Evolutionary conservation across 495 filamentous ascomycete species (phyloP).

Genomic region (Evernia prunastri): DNA sequence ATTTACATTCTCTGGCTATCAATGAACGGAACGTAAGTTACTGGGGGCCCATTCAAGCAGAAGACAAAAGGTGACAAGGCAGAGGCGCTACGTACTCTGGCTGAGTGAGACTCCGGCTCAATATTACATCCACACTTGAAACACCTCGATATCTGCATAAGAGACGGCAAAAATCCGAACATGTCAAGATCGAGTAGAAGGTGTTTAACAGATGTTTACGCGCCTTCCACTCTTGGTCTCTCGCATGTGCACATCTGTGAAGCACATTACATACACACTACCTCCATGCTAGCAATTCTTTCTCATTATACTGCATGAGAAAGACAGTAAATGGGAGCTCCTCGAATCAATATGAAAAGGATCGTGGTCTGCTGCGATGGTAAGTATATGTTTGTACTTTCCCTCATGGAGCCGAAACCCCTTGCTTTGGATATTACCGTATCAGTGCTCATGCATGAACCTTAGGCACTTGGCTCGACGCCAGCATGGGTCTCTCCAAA

Average conservation of each 20-base stretch:
- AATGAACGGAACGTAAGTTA: not conserved
- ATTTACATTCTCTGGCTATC: not conserved
- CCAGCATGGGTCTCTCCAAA: conserved; percentile 20
- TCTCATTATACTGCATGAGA: not conserved
- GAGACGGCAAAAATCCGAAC: not conserved
- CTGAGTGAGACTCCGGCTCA: not conserved
- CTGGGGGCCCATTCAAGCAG: not conserved
- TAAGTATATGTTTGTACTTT: not conserved
- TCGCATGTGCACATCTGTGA: not conserved
- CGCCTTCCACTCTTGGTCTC: not conserved
- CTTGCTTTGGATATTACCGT: not conserved
- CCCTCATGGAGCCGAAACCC: too few species aligned
- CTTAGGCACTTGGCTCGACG: conserved; percentile 26
- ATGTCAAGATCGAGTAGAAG: conserved; percentile 18
- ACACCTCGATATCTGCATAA: not conserved
- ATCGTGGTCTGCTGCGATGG: conserved; percentile 27
- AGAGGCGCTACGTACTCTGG: not conserved
- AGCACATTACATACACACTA: not conserved
- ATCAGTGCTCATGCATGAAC: not conserved
- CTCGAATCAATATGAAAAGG: conserved; percentile 19
- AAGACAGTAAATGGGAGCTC: not conserved
- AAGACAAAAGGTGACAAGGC: not conserved
- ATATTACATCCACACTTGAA: conserved; percentile 2
- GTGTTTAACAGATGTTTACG: not conserved
- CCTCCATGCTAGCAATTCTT: not conserved